phyloP scores from a whole-genome alignment of 2,329 filamentous ascomycete genomes.

The Cercospora sp. region DNA sequence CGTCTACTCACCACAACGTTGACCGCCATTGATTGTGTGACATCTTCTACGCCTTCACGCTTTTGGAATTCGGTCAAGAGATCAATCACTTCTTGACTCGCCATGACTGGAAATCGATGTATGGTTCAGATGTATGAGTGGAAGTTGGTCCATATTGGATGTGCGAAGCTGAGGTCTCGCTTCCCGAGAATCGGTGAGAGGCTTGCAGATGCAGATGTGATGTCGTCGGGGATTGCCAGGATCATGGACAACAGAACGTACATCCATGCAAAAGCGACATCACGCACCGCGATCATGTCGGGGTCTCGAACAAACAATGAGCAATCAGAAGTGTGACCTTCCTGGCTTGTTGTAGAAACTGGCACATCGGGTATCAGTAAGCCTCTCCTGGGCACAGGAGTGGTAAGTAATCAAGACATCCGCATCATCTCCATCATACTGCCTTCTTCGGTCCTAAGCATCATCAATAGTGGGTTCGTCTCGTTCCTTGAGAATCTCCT shows the following conservation, averaged over 20 bases:
- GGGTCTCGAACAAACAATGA: neutral
- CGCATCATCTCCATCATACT: constrained; percentile 16
- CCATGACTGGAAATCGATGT: neutral
- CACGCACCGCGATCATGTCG: neutral
- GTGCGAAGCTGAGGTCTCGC: neutral
- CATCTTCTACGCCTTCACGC: constrained; percentile 12
- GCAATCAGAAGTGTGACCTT: neutral
- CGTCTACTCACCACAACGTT: constrained; percentile 3
- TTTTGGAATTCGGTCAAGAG: constrained; percentile 2
- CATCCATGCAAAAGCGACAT: neutral
- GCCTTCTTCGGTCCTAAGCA: constrained; percentile 16
- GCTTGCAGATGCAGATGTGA: neutral
- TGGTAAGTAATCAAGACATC: neutral
- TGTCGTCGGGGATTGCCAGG: constrained; percentile 3
- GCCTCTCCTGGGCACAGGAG: neutral
- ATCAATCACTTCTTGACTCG: constrained; percentile 1
- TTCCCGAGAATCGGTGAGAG: neutral
- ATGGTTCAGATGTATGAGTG: neutral
- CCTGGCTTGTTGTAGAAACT: neutral
- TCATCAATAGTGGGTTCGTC: constrained; percentile 14
- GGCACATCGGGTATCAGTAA: neutral
- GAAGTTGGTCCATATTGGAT: neutral
- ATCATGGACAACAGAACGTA: neutral
- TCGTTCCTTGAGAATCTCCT: constrained; percentile 13
- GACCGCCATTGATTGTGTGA: constrained; percentile 1